A percentile compares a stretch with the other conserved stretches of the same genome.
Evolutionary conservation across 2,329 filamentous ascomycete species (phyloP).

Genomic region (Alternaria tenuissima): DNA sequence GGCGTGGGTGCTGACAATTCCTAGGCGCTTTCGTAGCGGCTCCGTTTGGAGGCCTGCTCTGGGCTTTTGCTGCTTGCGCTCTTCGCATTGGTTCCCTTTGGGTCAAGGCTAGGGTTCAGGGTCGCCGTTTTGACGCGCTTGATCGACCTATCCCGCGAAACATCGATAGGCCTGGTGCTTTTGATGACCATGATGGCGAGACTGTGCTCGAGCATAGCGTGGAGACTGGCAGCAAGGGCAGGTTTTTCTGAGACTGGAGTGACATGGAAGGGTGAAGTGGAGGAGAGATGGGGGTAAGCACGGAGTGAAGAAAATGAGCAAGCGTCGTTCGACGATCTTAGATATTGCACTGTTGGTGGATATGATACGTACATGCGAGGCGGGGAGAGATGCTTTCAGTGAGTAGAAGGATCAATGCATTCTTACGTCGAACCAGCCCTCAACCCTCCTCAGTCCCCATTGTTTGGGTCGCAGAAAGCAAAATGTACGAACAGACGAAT

Average conservation of each 20-base stretch:
- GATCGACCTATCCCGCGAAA: conserved; percentile 56
- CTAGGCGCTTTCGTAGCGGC: conserved; percentile 77
- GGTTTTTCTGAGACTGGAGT: conserved; percentile 38
- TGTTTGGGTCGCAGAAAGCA: no score
- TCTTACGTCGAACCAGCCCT: no score
- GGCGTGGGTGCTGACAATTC: no score
- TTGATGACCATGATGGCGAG: conserved; percentile 38
- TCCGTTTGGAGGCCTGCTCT: conserved; percentile 76
- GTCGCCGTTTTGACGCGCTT: conserved; percentile 71
- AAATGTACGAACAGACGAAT: no score
- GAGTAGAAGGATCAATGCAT: no score
- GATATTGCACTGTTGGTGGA: no score
- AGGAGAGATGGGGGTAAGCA: not conserved
- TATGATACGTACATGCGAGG: no score
- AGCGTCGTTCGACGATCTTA: no score
- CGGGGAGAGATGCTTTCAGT: no score
- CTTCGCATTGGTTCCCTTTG: conserved; percentile 69
- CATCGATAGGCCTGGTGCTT: conserved; percentile 15
- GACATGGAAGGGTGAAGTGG: not conserved
- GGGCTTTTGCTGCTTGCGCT: conserved; percentile 70
- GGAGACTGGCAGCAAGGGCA: conserved; percentile 36
- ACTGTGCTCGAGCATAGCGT: conserved; percentile 36
- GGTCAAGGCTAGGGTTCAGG: conserved; percentile 63
- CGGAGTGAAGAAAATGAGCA: no score
- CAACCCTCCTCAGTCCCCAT: no score